A percentile compares a stretch with the other conserved stretches of the same genome.
Conservation (phyloP, 306 rosid genomes). For the Pterocarpus santalinus region DNA sequence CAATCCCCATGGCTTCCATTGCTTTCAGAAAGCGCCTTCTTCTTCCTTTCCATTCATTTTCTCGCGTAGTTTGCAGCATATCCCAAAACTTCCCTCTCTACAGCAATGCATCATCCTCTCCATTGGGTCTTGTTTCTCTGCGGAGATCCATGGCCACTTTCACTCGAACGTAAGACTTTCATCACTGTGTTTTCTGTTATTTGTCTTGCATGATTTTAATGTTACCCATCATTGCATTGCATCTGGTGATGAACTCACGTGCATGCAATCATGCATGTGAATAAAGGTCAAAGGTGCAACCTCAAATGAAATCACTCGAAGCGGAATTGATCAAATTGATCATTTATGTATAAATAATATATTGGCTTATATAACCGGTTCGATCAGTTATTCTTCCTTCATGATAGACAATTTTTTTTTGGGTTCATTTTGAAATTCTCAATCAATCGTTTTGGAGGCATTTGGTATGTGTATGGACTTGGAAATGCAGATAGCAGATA, state of each 20-base stretch:
- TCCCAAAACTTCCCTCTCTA: not conserved
- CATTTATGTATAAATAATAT: too few species aligned
- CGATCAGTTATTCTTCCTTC: too few species aligned
- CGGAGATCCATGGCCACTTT: slow-evolving; percentile 91
- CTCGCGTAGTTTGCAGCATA: slow-evolving; percentile 14
- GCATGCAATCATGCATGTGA: slow-evolving; percentile 9
- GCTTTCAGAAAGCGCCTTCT: slow-evolving; percentile 50
- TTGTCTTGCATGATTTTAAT: not conserved
- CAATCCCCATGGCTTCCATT: slow-evolving; percentile 47
- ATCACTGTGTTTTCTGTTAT: not conserved
- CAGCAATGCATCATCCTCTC: slow-evolving; percentile 31
- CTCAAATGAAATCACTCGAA: not conserved
- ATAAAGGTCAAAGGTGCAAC: not conserved
- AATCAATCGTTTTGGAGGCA: not conserved
- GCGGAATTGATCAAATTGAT: too few species aligned
- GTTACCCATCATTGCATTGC: not conserved
- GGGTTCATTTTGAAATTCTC: too few species aligned
- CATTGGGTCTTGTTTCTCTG: slow-evolving; percentile 45
- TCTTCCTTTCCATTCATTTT: slow-evolving; percentile 36
- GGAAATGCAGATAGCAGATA: not conserved
- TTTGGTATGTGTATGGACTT: too few species aligned
- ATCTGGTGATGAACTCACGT: not conserved
- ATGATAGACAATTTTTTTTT: too few species aligned
- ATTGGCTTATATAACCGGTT: too few species aligned
- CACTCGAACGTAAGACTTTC: slow-evolving; percentile 76